Conservation (phyloP, 768 basidiomycete genomes). For the Phlebiopsis gigantea region DNA sequence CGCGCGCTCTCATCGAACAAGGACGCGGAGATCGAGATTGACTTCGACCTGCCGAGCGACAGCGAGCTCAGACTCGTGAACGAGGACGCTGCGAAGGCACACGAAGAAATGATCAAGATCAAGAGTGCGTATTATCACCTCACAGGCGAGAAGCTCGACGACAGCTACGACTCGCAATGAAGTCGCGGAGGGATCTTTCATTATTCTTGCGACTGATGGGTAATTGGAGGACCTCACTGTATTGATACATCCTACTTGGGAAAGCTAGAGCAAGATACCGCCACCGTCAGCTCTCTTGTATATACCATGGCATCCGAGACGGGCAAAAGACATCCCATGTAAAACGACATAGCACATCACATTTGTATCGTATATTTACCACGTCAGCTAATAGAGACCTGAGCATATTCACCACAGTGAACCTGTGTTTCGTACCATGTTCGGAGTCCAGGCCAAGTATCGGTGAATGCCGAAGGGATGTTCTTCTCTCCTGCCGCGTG, state of each 20-base stretch:
- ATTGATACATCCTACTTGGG: background rate
- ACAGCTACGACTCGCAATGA: background rate
- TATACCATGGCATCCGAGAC: background rate
- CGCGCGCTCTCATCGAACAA: background rate
- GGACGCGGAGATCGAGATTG: background rate
- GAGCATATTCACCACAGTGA: background rate
- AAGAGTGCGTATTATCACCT: background rate
- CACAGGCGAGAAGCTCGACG: conserved; percentile 1
- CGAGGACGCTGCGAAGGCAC: background rate
- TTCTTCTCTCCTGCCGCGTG: background rate
- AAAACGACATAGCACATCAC: conserved; percentile 16
- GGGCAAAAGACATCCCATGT: conserved; percentile 14
- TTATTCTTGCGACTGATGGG: background rate
- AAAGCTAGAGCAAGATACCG: background rate
- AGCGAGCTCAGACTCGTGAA: background rate
- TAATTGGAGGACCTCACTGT: background rate
- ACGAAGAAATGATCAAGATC: background rate
- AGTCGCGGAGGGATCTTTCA: background rate
- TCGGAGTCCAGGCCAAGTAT: background rate
- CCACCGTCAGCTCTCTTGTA: conserved; percentile 1
- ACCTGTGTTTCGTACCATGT: too few relatives aligned
- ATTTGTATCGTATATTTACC: conserved; percentile 6
- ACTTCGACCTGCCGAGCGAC: background rate
- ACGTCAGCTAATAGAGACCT: background rate
- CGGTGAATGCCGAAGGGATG: background rate